These are phyloP conservation scores for Leishmania guyanensis DNA, from an alignment of 208 protist genomes.

Conservation along the genomic window DNA sequence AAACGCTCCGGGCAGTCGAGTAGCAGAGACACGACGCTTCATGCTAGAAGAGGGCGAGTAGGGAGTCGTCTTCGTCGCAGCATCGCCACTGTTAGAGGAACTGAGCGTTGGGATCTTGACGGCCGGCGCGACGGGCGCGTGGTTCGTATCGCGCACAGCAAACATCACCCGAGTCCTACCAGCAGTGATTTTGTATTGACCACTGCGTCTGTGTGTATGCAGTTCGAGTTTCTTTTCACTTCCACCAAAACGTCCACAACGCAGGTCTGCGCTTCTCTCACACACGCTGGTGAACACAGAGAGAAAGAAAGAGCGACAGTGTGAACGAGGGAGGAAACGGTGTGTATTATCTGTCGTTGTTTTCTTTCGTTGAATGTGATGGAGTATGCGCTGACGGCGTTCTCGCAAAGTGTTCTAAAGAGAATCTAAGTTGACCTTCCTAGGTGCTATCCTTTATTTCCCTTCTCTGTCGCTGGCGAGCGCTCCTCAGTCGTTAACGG, in stretches of 20 bases:
- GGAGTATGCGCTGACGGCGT: not conserved
- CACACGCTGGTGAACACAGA: not conserved
- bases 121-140: constrained; percentile 19
- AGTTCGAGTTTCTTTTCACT: not conserved
- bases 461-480: not conserved
- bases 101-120: constrained; percentile 38
- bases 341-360: not conserved
- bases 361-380: not conserved
- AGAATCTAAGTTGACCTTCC: not conserved
- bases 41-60: constrained; percentile 22
- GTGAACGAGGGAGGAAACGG: not conserved
- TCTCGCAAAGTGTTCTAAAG: not conserved
- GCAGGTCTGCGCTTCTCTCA: not conserved
- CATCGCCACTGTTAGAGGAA: not conserved
- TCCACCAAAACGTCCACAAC: not conserved
- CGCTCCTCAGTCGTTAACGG: not conserved
- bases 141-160: constrained; percentile 22
- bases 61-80: not conserved
- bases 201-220: constrained; percentile 3
- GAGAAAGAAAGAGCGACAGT: not conserved
- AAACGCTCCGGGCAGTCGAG: not conserved
- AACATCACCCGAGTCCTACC: constrained; percentile 22
- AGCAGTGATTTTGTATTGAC: not conserved
- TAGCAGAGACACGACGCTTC: constrained; percentile 10
- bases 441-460: not conserved